Percentiles rank a stretch among this genome's conserved stretches.
Evolutionary conservation across 2,329 filamentous ascomycete genomes (phyloP).

Genomic region (Nemania bipapillata): DNA sequence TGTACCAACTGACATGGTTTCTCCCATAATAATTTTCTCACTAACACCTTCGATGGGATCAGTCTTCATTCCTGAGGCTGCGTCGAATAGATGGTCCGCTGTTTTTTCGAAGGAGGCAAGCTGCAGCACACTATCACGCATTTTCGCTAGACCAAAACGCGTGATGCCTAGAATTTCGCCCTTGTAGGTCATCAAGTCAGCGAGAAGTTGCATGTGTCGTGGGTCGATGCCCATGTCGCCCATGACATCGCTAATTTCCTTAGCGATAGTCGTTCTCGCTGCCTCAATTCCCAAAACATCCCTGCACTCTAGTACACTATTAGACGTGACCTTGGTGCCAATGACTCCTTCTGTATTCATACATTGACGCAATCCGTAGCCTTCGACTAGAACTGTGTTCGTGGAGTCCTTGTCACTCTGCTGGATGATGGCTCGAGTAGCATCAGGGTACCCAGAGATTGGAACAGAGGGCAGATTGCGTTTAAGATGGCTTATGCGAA

Average conservation of each 20-base stretch:
- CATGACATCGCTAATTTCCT: conserved; percentile 91
- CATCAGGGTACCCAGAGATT: conserved; percentile 88
- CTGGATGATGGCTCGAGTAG: conserved; percentile 86
- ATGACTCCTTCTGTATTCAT: conserved; percentile 94
- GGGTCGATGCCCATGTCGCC: conserved; percentile 94
- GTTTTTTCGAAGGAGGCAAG: conserved; percentile 98
- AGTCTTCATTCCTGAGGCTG: conserved; percentile 88
- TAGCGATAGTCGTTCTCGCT: conserved; percentile 85
- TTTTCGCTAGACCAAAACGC: conserved; percentile 94
- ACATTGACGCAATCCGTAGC: conserved; percentile 87
- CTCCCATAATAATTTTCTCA: conserved; percentile 98
- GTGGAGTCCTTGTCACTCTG: conserved; percentile 50
- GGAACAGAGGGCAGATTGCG: conserved; percentile 83
- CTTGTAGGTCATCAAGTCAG: conserved; percentile 99
- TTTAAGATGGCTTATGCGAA: conserved; percentile 86
- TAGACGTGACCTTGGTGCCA: conserved; percentile 77
- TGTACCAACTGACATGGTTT: conserved; percentile 90
- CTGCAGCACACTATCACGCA: conserved; percentile 92
- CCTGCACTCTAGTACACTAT: conserved; percentile 88
- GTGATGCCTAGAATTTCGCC: conserved; percentile 97
- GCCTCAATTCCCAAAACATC: conserved; percentile 95
- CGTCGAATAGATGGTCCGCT: conserved; percentile 95
- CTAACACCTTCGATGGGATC: conserved; percentile 93
- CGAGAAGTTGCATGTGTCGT: conserved; percentile 95
- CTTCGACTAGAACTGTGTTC: conserved; percentile 86